phyloP scores from a whole-genome alignment of 1,284 basidiomycete species.

The Trichosporon sp. region DNA sequence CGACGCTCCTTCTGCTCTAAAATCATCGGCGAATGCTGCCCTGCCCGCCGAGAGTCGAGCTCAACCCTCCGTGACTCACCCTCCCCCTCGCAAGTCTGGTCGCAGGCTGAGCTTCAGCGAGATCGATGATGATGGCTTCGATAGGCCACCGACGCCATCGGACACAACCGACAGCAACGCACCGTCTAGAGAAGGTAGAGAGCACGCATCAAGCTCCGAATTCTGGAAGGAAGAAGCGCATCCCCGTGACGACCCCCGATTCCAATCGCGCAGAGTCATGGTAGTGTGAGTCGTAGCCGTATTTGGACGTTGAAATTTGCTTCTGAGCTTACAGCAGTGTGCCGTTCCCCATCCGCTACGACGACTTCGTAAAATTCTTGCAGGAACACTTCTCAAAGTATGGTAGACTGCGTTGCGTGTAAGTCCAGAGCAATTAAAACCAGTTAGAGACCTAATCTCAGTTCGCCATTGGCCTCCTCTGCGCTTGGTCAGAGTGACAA shows the following conservation, averaged over 20 bases:
- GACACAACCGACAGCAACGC: background rate
- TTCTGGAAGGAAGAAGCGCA: slow-evolving; percentile 27
- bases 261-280: slow-evolving; percentile 21
- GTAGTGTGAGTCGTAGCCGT: slow-evolving; percentile 23
- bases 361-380: slow-evolving; percentile 13
- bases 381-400: slow-evolving; percentile 30
- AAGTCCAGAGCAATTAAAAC: slow-evolving; percentile 8
- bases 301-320: background rate
- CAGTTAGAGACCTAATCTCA: background rate
- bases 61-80: too few relatives aligned
- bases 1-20: too few relatives aligned
- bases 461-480: background rate
- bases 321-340: slow-evolving; percentile 16
- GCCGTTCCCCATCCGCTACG: slow-evolving; percentile 23
- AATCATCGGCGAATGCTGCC: too few relatives aligned
- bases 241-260: slow-evolving; percentile 27
- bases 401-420: slow-evolving; percentile 26
- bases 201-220: too few relatives aligned
- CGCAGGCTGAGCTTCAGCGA: background rate
- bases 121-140: background rate
- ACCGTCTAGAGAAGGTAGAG: background rate
- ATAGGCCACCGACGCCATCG: background rate
- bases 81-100: background rate
- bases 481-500: slow-evolving; percentile 10
- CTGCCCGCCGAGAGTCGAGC: too few relatives aligned